A percentile compares a stretch with the other conserved stretches of the same genome.
Conservation (phyloP, 1,139 yeast genomes). For the Saccharomyces hybrid region DNA sequence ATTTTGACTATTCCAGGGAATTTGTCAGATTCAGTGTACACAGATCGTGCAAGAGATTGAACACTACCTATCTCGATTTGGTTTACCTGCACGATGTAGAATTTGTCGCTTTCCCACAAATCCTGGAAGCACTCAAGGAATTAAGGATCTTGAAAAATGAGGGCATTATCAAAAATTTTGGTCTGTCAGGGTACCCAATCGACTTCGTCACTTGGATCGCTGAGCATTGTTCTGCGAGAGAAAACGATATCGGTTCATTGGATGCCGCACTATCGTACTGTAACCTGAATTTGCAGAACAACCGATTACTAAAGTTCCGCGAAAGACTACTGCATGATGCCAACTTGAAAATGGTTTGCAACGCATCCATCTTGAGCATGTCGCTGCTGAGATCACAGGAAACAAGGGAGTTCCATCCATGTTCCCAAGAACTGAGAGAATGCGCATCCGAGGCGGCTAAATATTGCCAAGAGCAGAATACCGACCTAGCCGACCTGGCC, state of each 20-base stretch:
- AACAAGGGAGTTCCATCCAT: conserved; percentile 80
- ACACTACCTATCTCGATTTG: conserved; percentile 64
- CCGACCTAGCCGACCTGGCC: conserved; percentile 75
- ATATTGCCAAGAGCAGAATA: conserved; percentile 34
- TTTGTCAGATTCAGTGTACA: conserved; percentile 55
- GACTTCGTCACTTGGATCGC: conserved; percentile 52
- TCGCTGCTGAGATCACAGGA: conserved; percentile 61
- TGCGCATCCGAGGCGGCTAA: conserved; percentile 49
- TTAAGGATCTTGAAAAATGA: conserved; percentile 51
- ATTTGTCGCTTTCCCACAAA: conserved; percentile 52
- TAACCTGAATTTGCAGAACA: conserved; percentile 77
- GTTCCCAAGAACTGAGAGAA: conserved; percentile 46
- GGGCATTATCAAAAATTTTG: conserved; percentile 60
- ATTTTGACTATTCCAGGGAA: conserved; percentile 64
- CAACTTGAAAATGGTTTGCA: conserved; percentile 50
- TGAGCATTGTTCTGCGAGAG: conserved; percentile 31
- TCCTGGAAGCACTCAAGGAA: conserved; percentile 56
- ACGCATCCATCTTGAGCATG: conserved; percentile 87
- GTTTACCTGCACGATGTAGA: conserved; percentile 88
- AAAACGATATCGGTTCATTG: conserved; percentile 39
- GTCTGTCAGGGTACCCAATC: conserved; percentile 84
- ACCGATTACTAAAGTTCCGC: conserved; percentile 42
- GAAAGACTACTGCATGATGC: conserved; percentile 46
- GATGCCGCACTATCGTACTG: conserved; percentile 77
- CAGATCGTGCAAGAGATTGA: conserved; percentile 58